These are phyloP conservation scores for Populus simonii DNA, from an alignment of 345 rosid species.

Conservation along the genomic window DNA sequence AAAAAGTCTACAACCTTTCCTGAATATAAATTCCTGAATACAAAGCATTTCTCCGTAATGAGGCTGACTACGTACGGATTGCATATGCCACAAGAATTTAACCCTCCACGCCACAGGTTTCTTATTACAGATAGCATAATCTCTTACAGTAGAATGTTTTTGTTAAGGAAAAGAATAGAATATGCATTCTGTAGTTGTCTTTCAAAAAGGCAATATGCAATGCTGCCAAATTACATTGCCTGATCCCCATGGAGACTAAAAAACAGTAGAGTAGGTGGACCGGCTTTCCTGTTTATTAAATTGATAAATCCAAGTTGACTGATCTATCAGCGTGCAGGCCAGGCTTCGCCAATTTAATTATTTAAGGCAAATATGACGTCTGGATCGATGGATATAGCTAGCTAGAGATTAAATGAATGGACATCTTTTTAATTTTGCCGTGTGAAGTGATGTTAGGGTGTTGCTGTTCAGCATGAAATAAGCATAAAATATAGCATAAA, in stretches of 20 bases:
- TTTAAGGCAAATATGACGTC: conserved; percentile 11
- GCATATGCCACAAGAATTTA: not conserved
- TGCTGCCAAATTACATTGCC: not conserved
- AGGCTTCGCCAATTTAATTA: conserved; percentile 6
- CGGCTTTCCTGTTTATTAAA: not conserved
- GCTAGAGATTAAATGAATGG: not conserved
- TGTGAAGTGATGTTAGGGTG: not conserved
- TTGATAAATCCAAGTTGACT: conserved; percentile 1
- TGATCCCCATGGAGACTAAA: not conserved
- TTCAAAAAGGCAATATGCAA: not conserved
- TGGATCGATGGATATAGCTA: not conserved
- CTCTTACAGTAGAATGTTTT: not conserved
- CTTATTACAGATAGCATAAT: not conserved
- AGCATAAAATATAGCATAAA: not conserved
- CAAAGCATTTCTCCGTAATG: not conserved
- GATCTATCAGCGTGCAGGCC: conserved; percentile 21
- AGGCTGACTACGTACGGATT: not conserved
- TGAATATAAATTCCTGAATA: not conserved
- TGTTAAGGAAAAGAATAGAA: not conserved
- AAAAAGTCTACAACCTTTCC: not conserved
- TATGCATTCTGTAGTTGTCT: conserved; percentile 1
- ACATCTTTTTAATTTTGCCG: not conserved
- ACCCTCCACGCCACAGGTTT: not conserved
- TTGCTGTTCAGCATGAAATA: not conserved
- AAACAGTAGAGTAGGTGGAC: not conserved